Evolutionary conservation across 805 yeast species (phyloP).

Genomic region (Ogataea wickerhamii): DNA sequence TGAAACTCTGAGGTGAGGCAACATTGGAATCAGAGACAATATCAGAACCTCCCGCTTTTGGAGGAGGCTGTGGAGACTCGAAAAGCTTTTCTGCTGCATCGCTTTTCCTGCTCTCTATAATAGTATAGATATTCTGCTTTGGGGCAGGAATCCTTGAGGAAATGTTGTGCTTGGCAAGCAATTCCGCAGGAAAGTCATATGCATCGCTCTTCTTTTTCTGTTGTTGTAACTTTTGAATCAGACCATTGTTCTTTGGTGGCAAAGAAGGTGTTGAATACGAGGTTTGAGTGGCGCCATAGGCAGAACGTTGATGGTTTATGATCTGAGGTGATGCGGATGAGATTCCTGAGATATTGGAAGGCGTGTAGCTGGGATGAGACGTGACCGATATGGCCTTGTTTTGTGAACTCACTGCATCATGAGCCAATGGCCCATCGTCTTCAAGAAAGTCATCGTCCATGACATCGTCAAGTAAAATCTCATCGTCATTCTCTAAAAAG

Average conservation of each 20-base stretch:
- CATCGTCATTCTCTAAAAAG: constrained; percentile 43
- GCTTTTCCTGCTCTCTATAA: constrained; percentile 20
- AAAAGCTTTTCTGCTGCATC: background rate
- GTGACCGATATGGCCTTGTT: background rate
- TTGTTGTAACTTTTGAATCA: constrained; percentile 34
- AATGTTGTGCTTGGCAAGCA: constrained; percentile 40
- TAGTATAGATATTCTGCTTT: constrained; percentile 28
- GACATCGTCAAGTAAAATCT: constrained; percentile 34
- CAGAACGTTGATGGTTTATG: background rate
- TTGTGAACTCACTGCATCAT: background rate
- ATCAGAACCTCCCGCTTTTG: background rate
- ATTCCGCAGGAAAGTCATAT: constrained; percentile 64
- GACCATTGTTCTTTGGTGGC: constrained; percentile 9
- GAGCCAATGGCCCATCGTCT: constrained; percentile 17
- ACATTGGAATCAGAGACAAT: constrained; percentile 3
- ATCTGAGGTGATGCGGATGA: constrained; percentile 5
- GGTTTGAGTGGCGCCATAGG: background rate
- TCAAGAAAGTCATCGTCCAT: constrained; percentile 39
- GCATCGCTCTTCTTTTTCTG: constrained; percentile 68
- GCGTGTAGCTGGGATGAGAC: constrained; percentile 2
- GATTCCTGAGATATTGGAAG: background rate
- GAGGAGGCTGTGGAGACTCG: constrained; percentile 7
- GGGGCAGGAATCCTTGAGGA: constrained; percentile 39
- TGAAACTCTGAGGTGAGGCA: constrained; percentile 10
- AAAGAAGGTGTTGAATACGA: background rate